Base-by-base conservation (phyloP, 2,329 filamentous ascomycete species). In the Delphinella strobiligena region DNA sequence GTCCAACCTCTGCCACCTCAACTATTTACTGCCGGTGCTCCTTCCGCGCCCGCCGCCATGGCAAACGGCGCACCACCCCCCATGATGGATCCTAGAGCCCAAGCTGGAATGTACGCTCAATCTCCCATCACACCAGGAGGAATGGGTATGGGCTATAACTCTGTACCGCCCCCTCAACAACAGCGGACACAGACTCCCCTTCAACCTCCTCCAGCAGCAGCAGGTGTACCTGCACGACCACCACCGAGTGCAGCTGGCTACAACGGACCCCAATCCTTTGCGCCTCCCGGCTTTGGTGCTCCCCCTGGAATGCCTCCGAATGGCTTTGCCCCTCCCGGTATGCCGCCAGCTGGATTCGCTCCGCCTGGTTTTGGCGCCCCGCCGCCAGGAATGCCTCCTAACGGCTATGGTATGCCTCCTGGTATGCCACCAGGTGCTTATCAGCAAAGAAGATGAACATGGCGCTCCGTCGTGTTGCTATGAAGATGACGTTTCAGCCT, bases 1-100 rank as follows among this genome's bases (percentile, higher is more conserved):
- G 74, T 79, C 2, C 82, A 88, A 54, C 75, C 80, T 16, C 65
- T 91, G 37, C 82, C 85, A 2, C 74, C 82, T 4, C 82, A 78
- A 43, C 78, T 93, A 49, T 74, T 88, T 50, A 67, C 62, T 1
- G 51, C 58, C 15, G 43, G 49, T 42, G 48, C 59, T 18, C 54
- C 68, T 16, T 60, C 59, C 34, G 61, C 58, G 10, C 64, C 69
- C 4, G 54, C 64, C 12, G 59, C 60, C 16, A 64, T 70, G 54
- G 54, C 62, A 22, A 66, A 63, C 44, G 57, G 60, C 24, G 64
- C 66, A 35, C 49, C 44, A 24, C 50, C 58, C 34, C 54, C 59
- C 19, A 55, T 59, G 24, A 43, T 38, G 31, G 54, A 51, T 16
- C 62, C 66, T 19, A 60, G 54, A 42, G 59, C 59, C 40, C 51